Evolutionary conservation across 2,329 filamentous ascomycete species (phyloP).

Genomic region (Amphichorda felina): DNA sequence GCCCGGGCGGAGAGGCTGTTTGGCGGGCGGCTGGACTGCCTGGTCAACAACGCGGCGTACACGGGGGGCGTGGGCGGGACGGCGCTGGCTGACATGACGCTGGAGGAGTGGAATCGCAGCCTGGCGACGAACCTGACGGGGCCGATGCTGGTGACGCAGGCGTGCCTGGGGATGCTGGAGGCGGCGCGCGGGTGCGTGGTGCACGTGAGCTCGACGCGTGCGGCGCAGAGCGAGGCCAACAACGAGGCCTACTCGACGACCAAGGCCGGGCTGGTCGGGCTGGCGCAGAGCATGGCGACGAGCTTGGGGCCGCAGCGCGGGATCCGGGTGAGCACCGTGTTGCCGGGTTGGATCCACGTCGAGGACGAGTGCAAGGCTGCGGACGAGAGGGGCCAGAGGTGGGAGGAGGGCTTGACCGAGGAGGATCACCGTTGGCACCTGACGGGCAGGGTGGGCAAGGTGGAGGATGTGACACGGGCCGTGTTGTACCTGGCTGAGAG

Average conservation of each 20-base stretch:
- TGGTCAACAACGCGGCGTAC: conserved; percentile 29
- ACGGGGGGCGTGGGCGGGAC: conserved; percentile 18
- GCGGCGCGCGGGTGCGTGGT: conserved; percentile 19
- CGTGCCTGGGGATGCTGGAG: conserved; percentile 13
- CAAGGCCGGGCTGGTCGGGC: conserved; percentile 36
- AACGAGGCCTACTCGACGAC: conserved; percentile 36
- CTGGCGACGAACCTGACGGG: conserved; percentile 25
- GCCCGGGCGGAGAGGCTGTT: conserved; percentile 18
- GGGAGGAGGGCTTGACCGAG: too few species aligned
- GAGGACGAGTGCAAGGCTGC: too few species aligned
- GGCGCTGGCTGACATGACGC: conserved; percentile 15
- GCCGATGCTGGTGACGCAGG: conserved; percentile 15
- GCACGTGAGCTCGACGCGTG: conserved; percentile 36
- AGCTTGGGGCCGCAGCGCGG: conserved; percentile 26
- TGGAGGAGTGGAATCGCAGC: conserved; percentile 23
- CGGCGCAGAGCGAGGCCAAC: conserved; percentile 32
- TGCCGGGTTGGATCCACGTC: conserved; percentile 41
- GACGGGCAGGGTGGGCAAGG: too few species aligned
- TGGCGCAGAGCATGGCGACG: conserved; percentile 35
- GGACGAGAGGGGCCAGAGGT: too few species aligned
- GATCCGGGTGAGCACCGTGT: conserved; percentile 34
- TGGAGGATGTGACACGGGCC: too few species aligned
- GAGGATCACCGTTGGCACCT: too few species aligned
- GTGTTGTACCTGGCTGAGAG: too few species aligned
- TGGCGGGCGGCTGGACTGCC: conserved; percentile 20